phyloP scores from a whole-genome alignment of 805 yeast species.

The Yarrowia porcina region DNA sequence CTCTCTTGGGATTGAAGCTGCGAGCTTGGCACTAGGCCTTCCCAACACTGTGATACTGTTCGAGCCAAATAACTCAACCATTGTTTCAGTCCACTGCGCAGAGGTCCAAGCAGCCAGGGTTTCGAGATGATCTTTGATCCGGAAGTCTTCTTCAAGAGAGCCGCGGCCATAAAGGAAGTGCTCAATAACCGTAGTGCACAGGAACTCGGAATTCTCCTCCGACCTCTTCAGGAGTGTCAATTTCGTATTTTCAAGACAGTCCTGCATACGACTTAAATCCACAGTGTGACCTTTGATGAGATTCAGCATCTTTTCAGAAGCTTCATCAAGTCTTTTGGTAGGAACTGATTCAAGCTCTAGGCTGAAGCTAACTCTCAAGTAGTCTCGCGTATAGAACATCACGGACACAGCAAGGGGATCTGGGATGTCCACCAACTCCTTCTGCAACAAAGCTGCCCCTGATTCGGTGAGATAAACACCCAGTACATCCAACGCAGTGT shows the following conservation, averaged over 20 bases:
- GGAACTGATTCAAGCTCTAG: conserved; percentile 71
- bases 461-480: conserved; percentile 73
- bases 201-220: conserved; percentile 46
- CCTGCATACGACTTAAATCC: conserved; percentile 63
- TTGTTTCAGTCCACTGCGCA: conserved; percentile 63
- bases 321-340: conserved; percentile 52
- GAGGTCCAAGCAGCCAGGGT: conserved; percentile 55
- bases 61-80: conserved; percentile 53
- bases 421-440: conserved; percentile 71
- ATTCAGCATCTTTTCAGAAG: conserved; percentile 50
- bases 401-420: conserved; percentile 76
- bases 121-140: conserved; percentile 8
- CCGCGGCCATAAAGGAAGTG: conserved; percentile 34
- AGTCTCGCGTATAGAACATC: conserved; percentile 72
- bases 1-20: conserved; percentile 50
- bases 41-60: conserved; percentile 66
- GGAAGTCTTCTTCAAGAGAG: conserved; percentile 49
- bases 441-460: conserved; percentile 71
- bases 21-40: conserved; percentile 63
- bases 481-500: conserved; percentile 68
- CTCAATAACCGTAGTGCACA: conserved; percentile 33
- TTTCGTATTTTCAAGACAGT: conserved; percentile 61
- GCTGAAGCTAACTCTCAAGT: conserved; percentile 55
- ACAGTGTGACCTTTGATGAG: conserved; percentile 57
- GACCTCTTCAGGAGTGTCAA: neutral